These are phyloP conservation scores for Debaryomyces castellii DNA, from an alignment of 805 yeast genomes.

Conservation along the genomic window DNA sequence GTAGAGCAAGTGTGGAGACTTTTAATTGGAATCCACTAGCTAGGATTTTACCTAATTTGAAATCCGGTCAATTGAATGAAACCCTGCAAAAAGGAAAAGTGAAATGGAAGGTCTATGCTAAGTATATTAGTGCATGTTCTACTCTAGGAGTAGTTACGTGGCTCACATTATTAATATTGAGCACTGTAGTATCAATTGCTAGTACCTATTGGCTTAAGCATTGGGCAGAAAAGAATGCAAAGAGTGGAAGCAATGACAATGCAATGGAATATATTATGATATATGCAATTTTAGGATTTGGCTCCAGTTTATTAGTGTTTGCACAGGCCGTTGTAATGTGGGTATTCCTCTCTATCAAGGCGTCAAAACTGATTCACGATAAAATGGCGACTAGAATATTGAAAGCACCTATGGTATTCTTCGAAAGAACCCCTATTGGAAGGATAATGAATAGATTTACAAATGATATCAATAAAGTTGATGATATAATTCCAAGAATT, in stretches of 20 bases:
- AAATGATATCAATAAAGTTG: slow-evolving; percentile 34
- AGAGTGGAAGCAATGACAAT: slow-evolving; percentile 21
- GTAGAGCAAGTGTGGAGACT: slow-evolving; percentile 59
- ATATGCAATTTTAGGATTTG: slow-evolving; percentile 28
- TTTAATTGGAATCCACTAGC: slow-evolving; percentile 43
- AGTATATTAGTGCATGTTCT: slow-evolving; percentile 58
- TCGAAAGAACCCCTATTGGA: slow-evolving; percentile 43
- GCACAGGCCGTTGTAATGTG: slow-evolving; percentile 29
- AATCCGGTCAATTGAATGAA: slow-evolving; percentile 36
- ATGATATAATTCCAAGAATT: slow-evolving; percentile 32
- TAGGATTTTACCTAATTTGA: slow-evolving; percentile 26
- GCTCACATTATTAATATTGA: slow-evolving; percentile 30
- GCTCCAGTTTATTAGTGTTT: slow-evolving; percentile 25
- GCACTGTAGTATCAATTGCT: slow-evolving; percentile 15
- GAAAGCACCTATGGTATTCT: slow-evolving; percentile 42
- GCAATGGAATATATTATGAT: slow-evolving; percentile 23
- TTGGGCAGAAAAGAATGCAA: slow-evolving; percentile 34
- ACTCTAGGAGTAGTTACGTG: slow-evolving; percentile 41
- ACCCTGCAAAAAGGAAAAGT: slow-evolving; percentile 56
- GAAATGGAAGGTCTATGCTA: slow-evolving; percentile 48
- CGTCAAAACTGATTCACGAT: slow-evolving; percentile 34
- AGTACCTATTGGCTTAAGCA: slow-evolving; percentile 30
- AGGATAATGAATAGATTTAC: slow-evolving; percentile 39
- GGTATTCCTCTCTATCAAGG: slow-evolving; percentile 27
- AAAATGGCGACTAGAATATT: slow-evolving; percentile 33